A percentile compares a stretch with the other conserved stretches of the same genome.
These are phyloP conservation scores for Aspergillus melleus DNA, from an alignment of 2,329 filamentous ascomycete species.

Conservation along the genomic window DNA sequence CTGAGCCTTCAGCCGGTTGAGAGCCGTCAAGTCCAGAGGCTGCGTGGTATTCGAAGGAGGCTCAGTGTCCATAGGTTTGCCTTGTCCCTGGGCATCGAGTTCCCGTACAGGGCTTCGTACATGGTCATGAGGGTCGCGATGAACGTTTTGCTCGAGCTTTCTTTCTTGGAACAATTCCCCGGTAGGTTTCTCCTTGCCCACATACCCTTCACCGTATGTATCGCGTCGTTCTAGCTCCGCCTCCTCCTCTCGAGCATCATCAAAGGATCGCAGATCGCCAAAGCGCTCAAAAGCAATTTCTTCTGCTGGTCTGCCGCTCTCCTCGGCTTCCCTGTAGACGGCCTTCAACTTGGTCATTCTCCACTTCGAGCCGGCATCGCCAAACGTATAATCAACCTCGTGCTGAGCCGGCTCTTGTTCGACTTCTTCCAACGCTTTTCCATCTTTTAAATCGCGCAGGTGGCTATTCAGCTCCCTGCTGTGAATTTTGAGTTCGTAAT, in stretches of 20 bases:
- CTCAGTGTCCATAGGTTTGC: constrained; percentile 58
- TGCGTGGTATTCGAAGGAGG: constrained; percentile 50
- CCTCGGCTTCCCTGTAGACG: constrained; percentile 77
- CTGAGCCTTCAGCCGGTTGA: constrained; percentile 89
- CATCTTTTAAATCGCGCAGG: constrained; percentile 61
- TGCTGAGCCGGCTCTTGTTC: constrained; percentile 56
- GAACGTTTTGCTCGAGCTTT: constrained; percentile 59
- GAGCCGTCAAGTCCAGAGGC: constrained; percentile 69
- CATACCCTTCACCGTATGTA: constrained; percentile 81
- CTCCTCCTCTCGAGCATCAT: constrained; percentile 89
- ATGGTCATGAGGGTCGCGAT: constrained; percentile 32
- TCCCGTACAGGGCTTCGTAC: constrained; percentile 36
- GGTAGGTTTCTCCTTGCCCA: constrained; percentile 80
- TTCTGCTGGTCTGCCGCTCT: constrained; percentile 70
- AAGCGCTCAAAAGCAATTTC: constrained; percentile 81
- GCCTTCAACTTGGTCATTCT: constrained; percentile 92
- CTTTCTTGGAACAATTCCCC: constrained; percentile 84
- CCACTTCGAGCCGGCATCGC: constrained; percentile 88
- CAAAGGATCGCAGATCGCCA: constrained; percentile 79
- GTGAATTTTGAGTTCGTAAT: constrained; percentile 71
- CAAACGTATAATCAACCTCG: constrained; percentile 79
- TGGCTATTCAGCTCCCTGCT: constrained; percentile 78
- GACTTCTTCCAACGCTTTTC: constrained; percentile 55
- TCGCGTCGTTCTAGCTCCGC: constrained; percentile 81
- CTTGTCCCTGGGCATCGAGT: constrained; percentile 50